Conservation (phyloP, 2,329 filamentous ascomycete genomes). For the Colletotrichum noveboracense region DNA sequence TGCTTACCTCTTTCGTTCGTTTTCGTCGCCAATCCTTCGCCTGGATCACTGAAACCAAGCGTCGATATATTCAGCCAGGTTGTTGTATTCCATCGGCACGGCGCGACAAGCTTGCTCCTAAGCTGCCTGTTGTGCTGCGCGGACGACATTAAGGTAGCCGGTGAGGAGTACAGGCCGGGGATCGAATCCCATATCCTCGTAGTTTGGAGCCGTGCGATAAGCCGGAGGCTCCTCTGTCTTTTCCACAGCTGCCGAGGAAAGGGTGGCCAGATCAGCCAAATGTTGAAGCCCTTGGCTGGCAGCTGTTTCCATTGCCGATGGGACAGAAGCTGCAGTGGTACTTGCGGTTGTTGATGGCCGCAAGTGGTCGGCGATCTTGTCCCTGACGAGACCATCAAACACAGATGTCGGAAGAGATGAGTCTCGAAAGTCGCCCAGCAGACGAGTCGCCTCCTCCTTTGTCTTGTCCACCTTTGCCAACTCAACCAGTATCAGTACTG, state of each 20-base stretch:
- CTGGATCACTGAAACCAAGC: background rate
- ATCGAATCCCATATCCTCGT: conserved; percentile 48
- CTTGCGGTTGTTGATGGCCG: conserved; percentile 28
- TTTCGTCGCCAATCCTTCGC: background rate
- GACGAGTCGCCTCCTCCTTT: conserved; percentile 60
- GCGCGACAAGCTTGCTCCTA: background rate
- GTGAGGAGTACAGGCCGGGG: conserved; percentile 39
- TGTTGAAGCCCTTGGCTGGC: conserved; percentile 64
- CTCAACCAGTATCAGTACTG: conserved; percentile 65
- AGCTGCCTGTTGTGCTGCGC: conserved; percentile 10
- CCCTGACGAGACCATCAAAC: conserved; percentile 60
- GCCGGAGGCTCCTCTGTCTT: conserved; percentile 28
- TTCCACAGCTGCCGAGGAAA: conserved; percentile 18
- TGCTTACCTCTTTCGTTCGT: background rate
- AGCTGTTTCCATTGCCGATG: conserved; percentile 41
- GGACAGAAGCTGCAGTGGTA: conserved; percentile 32
- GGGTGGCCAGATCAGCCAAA: conserved; percentile 61
- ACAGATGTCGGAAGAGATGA: conserved; percentile 49
- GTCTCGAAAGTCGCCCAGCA: conserved; percentile 62
- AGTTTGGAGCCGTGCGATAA: conserved; percentile 30
- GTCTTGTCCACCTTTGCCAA: conserved; percentile 60
- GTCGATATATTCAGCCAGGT: background rate
- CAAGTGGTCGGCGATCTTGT: conserved; percentile 52
- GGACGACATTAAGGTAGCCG: conserved; percentile 39
- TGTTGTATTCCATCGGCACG: background rate